Conservation (phyloP, 2,329 filamentous ascomycete genomes). For the Aspergillus oerlinghausenensis region DNA sequence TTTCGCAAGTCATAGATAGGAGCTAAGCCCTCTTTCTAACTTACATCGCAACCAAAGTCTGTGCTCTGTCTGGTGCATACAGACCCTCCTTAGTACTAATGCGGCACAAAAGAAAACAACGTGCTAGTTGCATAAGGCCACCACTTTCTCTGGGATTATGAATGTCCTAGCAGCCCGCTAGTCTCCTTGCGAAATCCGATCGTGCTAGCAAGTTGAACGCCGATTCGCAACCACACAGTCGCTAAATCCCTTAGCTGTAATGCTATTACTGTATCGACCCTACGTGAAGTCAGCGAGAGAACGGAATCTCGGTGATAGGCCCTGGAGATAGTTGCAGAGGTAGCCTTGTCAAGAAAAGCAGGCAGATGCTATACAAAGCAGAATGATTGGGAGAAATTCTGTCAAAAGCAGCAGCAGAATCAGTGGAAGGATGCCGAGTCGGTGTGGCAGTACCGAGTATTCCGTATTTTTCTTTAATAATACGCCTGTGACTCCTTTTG, state of each 20-base stretch:
- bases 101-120: slow-evolving; percentile 13
- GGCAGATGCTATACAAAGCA: neutral
- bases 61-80: neutral
- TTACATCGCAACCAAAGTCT: too few relatives aligned
- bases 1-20: neutral
- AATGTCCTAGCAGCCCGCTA: slow-evolving; percentile 7
- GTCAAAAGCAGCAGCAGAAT: neutral
- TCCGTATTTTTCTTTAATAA: neutral
- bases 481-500: neutral
- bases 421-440: neutral
- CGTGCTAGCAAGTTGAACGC: slow-evolving; percentile 10
- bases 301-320: neutral
- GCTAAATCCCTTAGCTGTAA: slow-evolving; percentile 18
- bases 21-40: neutral
- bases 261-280: slow-evolving; percentile 6
- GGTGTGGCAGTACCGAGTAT: neutral
- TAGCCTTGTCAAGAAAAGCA: neutral
- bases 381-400: neutral
- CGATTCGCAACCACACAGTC: slow-evolving; percentile 13
- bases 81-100: neutral
- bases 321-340: neutral
- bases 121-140: slow-evolving; percentile 13
- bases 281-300: neutral
- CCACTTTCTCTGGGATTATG: neutral
- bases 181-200: neutral